phyloP scores from a whole-genome alignment of 805 yeast genomes.

The Saturnispora sanitii region DNA sequence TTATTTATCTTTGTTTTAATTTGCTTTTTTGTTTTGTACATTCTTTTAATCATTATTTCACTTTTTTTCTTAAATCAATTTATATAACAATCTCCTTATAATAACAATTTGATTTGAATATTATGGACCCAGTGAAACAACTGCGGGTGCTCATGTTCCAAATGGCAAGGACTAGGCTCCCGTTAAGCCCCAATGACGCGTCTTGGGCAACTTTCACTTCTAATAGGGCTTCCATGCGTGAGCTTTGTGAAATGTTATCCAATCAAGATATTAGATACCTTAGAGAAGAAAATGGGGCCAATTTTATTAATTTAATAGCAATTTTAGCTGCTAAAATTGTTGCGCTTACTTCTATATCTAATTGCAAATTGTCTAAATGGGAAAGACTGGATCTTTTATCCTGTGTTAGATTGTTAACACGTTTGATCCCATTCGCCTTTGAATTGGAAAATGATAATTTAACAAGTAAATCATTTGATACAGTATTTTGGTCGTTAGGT shows the following conservation, averaged over 20 bases:
- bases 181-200: slow-evolving; percentile 2
- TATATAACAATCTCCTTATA: background rate
- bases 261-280: slow-evolving; percentile 49
- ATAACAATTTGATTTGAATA: too few relatives aligned
- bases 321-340: slow-evolving; percentile 29
- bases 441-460: slow-evolving; percentile 31
- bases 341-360: slow-evolving; percentile 16
- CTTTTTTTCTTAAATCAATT: background rate
- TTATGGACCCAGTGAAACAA: slow-evolving; percentile 2
- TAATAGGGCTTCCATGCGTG: slow-evolving; percentile 42
- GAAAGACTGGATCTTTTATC: slow-evolving; percentile 38
- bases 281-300: slow-evolving; percentile 46
- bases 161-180: slow-evolving; percentile 22
- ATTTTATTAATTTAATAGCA: slow-evolving; percentile 46
- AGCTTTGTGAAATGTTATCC: slow-evolving; percentile 48
- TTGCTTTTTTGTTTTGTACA: background rate
- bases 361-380: slow-evolving; percentile 20
- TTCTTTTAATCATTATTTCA: background rate
- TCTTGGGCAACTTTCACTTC: slow-evolving; percentile 38
- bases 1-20: background rate
- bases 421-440: slow-evolving; percentile 55
- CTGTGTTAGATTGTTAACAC: slow-evolving; percentile 55
- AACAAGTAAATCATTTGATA: slow-evolving; percentile 22
- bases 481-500: slow-evolving; percentile 33
- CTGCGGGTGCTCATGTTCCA: background rate